Conservation (phyloP, 495 filamentous ascomycete species). For the Penicillium arizonense region DNA sequence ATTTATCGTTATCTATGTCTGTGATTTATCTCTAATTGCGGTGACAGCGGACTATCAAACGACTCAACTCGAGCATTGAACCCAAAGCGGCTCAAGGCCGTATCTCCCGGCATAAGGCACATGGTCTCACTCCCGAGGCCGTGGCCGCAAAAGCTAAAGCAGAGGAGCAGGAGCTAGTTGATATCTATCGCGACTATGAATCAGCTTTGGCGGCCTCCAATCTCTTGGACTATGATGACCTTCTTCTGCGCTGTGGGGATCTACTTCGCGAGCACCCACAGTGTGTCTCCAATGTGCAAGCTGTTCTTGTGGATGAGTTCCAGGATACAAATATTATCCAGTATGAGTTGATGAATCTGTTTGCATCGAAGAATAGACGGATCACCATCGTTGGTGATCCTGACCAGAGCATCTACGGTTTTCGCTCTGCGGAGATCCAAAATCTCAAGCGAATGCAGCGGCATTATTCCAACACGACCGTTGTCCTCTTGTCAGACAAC, state of each 20-base stretch:
- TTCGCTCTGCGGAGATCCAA: conserved; percentile 92
- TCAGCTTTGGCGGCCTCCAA: conserved; percentile 69
- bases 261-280: conserved; percentile 72
- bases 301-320: conserved; percentile 95
- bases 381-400: conserved; percentile 97
- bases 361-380: conserved; percentile 66
- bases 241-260: conserved; percentile 80
- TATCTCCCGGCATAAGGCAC: conserved; percentile 86
- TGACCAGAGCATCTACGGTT: conserved; percentile 98
- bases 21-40: conserved; percentile 7
- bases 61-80: conserved; percentile 65
- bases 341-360: conserved; percentile 90
- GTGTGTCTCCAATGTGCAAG: conserved; percentile 90
- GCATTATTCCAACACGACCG: conserved; percentile 72
- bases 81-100: conserved; percentile 64
- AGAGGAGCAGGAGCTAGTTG: conserved; percentile 72
- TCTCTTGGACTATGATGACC: conserved; percentile 92
- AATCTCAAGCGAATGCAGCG: conserved; percentile 79
- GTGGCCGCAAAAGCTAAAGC: conserved; percentile 34
- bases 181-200: conserved; percentile 79
- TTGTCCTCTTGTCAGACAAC: conserved; percentile 90
- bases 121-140: conserved; percentile 53
- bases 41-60: conserved; percentile 71
- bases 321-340: conserved; percentile 97
- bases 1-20: neutral